Evolutionary conservation across 1,284 basidiomycete species (phyloP).

Genomic region (Hypsizygus ulmarius): DNA sequence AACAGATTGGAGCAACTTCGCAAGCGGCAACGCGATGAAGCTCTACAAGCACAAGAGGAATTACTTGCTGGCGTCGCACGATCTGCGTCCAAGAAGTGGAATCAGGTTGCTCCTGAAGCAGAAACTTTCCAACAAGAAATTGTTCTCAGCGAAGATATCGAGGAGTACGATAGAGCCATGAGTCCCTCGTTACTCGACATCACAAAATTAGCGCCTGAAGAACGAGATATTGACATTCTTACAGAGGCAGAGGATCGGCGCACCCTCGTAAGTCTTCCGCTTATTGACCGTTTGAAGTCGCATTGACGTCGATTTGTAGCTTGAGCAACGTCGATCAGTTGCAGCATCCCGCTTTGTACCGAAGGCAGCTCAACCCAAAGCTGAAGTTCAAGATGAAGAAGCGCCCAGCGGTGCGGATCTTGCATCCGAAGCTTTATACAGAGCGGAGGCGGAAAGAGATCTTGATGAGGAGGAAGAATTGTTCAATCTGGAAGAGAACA

Average conservation of each 20-base stretch:
- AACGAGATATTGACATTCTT: constrained; percentile 76
- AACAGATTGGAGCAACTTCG: constrained; percentile 95
- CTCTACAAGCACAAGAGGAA: constrained; percentile 88
- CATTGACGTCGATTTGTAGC: constrained; percentile 41
- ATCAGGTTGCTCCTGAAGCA: constrained; percentile 39
- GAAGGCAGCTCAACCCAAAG: constrained; percentile 55
- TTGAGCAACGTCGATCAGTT: constrained; percentile 73
- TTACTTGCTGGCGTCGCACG: constrained; percentile 77
- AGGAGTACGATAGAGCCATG: constrained; percentile 81
- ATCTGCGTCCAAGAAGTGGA: constrained; percentile 47
- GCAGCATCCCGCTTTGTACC: constrained; percentile 84
- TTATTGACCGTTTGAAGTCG: background rate
- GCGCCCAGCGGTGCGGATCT: constrained; percentile 72
- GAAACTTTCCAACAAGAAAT: constrained; percentile 38
- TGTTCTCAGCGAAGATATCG: constrained; percentile 56
- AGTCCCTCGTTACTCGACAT: constrained; percentile 75
- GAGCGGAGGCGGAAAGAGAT: constrained; percentile 86
- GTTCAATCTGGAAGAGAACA: constrained; percentile 88
- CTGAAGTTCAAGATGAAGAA: constrained; percentile 51
- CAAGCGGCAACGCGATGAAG: constrained; percentile 93
- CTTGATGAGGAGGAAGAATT: constrained; percentile 94
- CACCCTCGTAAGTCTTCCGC: constrained; percentile 54
- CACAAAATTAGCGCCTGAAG: constrained; percentile 67
- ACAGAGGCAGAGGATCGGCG: constrained; percentile 65
- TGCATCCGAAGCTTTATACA: constrained; percentile 81